These are phyloP conservation scores for Bipolaris gigantea DNA, from an alignment of 2,329 filamentous ascomycete genomes.

Conservation along the genomic window DNA sequence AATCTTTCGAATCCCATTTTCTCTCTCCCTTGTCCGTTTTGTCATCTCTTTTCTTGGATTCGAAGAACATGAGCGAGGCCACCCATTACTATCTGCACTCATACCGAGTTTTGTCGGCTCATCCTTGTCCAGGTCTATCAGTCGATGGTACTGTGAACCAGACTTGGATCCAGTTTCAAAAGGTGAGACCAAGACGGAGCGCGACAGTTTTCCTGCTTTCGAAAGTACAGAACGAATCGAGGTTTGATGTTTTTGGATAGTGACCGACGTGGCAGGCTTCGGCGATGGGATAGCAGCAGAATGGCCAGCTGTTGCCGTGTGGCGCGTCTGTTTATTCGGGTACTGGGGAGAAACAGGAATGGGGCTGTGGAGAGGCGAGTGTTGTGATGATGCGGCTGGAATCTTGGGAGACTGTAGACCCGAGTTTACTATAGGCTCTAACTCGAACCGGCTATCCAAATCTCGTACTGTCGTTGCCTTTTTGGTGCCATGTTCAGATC, in stretches of 20 bases:
- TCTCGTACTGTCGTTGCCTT: background rate
- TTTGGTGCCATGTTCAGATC: background rate
- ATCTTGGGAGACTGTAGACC: background rate
- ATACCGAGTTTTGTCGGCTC: background rate
- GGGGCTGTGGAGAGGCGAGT: background rate
- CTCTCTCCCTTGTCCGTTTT: background rate
- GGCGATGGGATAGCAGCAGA: background rate
- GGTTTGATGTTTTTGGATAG: background rate
- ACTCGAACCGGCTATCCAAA: background rate
- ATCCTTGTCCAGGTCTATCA: background rate
- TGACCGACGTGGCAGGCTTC: background rate
- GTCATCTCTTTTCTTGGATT: background rate
- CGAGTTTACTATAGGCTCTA: background rate
- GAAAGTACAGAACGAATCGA: background rate
- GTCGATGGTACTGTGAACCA: constrained; percentile 8
- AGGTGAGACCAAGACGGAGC: constrained; percentile 19
- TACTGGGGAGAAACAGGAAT: background rate
- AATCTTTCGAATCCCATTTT: background rate
- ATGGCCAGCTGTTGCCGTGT: background rate
- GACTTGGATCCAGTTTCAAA: constrained; percentile 14
- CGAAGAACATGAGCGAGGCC: background rate
- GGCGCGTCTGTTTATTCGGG: background rate
- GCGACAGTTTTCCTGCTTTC: constrained; percentile 11
- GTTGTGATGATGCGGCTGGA: background rate
- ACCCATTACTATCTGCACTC: constrained; percentile 2